Evolutionary conservation across 1,284 basidiomycete genomes (phyloP).

Genomic region (Leccinum cinnamomeum): DNA sequence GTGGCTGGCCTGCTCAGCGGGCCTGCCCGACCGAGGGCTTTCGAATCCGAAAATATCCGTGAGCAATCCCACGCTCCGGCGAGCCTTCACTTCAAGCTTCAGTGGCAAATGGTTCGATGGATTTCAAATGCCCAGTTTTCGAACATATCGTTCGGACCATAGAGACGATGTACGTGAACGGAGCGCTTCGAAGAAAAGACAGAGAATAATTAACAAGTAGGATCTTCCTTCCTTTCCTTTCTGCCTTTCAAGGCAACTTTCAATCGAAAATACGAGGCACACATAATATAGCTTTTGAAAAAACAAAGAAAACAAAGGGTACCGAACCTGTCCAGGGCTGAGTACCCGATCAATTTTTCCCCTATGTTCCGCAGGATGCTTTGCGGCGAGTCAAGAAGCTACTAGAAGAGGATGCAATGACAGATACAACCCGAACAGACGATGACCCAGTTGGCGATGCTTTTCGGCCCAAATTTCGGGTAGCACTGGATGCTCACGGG

Average conservation of each 20-base stretch:
- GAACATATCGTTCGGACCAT: not conserved
- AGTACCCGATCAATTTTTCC: conserved; percentile 20
- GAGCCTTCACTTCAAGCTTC: not conserved
- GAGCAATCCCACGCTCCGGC: not conserved
- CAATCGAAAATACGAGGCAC: not conserved
- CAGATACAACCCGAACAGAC: conserved; percentile 69
- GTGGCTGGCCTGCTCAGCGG: not conserved
- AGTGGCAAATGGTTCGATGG: not conserved
- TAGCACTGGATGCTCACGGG: conserved; percentile 47
- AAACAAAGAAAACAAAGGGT: not conserved
- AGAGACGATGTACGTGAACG: not conserved
- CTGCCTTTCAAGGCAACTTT: not conserved
- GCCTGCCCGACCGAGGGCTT: not conserved
- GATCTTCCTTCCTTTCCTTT: conserved; percentile 3
- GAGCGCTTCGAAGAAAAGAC: not conserved
- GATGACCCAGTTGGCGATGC: conserved; percentile 82
- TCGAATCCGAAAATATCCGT: not conserved
- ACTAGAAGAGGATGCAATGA: conserved; percentile 65
- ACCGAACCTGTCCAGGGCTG: not conserved
- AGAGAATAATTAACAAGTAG: not conserved
- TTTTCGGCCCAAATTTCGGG: conserved; percentile 46
- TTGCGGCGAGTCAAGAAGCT: conserved; percentile 5
- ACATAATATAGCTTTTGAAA: not conserved
- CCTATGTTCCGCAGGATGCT: conserved; percentile 6
- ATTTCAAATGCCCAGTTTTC: not conserved